Conservation (phyloP, 2,329 filamentous ascomycete species). For the Beauveria medogensis region DNA sequence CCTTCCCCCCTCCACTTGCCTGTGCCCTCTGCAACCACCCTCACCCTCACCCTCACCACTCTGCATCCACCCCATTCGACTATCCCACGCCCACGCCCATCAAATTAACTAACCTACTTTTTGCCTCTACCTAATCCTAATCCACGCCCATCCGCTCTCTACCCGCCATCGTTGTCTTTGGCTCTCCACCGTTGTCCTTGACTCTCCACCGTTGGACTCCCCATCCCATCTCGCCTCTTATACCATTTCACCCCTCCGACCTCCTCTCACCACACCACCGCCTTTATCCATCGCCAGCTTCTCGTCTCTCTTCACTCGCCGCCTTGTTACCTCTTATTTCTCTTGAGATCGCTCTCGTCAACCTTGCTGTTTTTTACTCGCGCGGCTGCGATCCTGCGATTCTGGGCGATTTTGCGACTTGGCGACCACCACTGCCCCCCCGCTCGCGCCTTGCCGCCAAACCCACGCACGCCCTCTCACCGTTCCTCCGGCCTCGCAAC, state of each 20-base stretch:
- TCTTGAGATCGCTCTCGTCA: neutral
- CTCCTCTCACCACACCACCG: neutral
- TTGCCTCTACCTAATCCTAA: neutral
- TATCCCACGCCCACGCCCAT: neutral
- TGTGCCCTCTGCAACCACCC: too few relatives aligned
- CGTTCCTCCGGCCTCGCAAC: neutral
- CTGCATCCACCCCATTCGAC: neutral
- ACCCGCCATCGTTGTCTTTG: neutral
- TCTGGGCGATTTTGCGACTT: neutral
- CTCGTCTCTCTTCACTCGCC: neutral
- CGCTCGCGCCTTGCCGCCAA: neutral
- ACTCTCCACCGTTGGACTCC: neutral
- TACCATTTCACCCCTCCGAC: constrained; percentile 4
- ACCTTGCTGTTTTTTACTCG: neutral
- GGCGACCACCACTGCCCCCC: neutral
- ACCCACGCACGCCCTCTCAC: neutral
- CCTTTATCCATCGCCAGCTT: neutral
- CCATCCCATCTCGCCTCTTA: constrained; percentile 6
- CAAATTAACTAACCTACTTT: neutral
- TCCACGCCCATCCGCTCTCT: neutral
- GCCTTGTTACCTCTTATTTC: neutral
- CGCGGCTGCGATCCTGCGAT: neutral
- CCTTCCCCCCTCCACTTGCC: too few relatives aligned
- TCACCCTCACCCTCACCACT: too few relatives aligned
- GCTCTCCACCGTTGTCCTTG: neutral